Base-by-base conservation (phyloP, 2,329 filamentous ascomycete species). In the Thyridium curvatum region DNA sequence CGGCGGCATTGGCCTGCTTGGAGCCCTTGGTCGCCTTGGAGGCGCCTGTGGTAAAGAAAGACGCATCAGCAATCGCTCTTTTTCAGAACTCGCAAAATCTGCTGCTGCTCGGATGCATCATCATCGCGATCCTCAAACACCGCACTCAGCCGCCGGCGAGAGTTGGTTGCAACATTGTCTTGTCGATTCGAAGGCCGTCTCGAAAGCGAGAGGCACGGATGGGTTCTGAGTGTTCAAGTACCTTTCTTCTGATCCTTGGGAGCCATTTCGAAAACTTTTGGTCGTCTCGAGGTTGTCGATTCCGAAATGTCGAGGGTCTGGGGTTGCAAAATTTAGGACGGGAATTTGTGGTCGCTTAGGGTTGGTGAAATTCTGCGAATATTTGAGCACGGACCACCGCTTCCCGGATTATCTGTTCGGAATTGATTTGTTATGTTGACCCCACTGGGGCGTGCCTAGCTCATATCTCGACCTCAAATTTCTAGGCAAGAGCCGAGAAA, bases 1-100 rank as follows among this genome's bases (percentile, higher is more conserved):
- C 86, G 67, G 93, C 93, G 65, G 84, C 82, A 61, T 82, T 84
- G 72, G 93, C 93, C 81, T 94, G 83, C 79, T 93, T 93, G 68
- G 72, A 63, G 61, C 75, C 75, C 70, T 79, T 80, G 54, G 72
- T 61, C 57, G 67, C 69, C 58, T 68, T 68, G 47, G 60, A 64
- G 60, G 68, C 69, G 68, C 72, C 77, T 82, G 61, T 68, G 54
- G 44, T 42, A 30, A 52, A 55, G 61, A 54, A 66, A 69, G 58
- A 68, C 60, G 71, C 74, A 82, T 82, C 77, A 83, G 78, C 79
- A 83, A 79, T 81, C 78, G 79, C 79, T 69, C 78, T 79, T 70
- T 55, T 53, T 61, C 52, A 77, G 77, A 82, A 83, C 79, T 82
- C 79, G 79, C 79, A 83, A 83, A 78, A 75, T 79, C 78, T 82